phyloP scores from a whole-genome alignment of 192 early-diverging fungal species.

The Rhizophagus prolifer region DNA sequence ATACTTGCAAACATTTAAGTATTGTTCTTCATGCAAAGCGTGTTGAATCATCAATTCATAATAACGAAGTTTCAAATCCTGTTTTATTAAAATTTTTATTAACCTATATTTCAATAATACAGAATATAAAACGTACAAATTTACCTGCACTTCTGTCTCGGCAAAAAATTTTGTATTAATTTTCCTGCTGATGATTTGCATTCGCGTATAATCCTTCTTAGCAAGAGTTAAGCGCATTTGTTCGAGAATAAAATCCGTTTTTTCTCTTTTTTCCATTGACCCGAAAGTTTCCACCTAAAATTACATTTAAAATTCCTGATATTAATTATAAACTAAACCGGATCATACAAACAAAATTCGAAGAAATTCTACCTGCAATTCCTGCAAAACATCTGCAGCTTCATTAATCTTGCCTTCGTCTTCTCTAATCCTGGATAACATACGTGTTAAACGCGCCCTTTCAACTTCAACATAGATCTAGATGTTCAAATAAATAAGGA shows the following conservation, averaged over 20 bases:
- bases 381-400: conserved; percentile 94
- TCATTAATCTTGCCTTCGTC: conserved; percentile 85
- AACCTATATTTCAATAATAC: neutral
- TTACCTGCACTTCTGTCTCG: conserved; percentile 72
- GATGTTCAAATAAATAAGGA: neutral
- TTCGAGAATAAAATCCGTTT: conserved; percentile 98
- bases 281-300: conserved; percentile 94
- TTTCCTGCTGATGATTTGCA: conserved; percentile 94
- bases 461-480: conserved; percentile 99
- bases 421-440: conserved; percentile 87
- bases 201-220: conserved; percentile 88
- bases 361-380: conserved; percentile 69
- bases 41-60: conserved; percentile 96
- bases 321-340: neutral
- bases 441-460: conserved; percentile 89
- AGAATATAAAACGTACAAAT: neutral
- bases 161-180: conserved; percentile 95
- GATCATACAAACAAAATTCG: conserved; percentile 4
- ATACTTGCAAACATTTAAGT: conserved; percentile 89
- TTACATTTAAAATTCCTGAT: neutral
- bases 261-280: conserved; percentile 98
- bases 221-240: conserved; percentile 95
- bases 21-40: conserved; percentile 87
- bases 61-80: conserved; percentile 94
- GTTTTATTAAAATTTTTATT: conserved; percentile 2